Percentiles rank a stretch among this genome's conserved stretches.
Evolutionary conservation across 164 flowering plant species (phyloP).

Genomic region (Piper longum): DNA sequence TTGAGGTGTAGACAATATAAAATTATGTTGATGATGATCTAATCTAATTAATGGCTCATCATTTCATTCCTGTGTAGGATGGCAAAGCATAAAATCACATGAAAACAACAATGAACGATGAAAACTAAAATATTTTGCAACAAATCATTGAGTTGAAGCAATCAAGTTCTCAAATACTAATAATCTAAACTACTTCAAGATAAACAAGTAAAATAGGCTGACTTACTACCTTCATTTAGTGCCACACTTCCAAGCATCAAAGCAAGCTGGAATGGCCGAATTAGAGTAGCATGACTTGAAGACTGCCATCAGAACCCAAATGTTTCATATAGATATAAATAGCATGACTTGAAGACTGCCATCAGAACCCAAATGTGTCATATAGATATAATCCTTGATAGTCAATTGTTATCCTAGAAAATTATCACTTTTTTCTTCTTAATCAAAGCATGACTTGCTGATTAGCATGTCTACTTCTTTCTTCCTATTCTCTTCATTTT

Average conservation of each 20-base stretch:
- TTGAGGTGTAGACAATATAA: too few relatives aligned
- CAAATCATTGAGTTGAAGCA: not conserved
- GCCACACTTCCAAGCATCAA: slow-evolving; percentile 65
- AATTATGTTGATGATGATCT: too few relatives aligned
- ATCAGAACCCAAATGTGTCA: not conserved
- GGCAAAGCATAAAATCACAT: too few relatives aligned
- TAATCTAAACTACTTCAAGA: not conserved
- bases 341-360: slow-evolving; percentile 53
- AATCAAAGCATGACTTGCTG: too few relatives aligned
- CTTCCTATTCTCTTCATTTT: too few relatives aligned
- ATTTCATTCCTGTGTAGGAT: too few relatives aligned
- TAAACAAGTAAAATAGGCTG: not conserved
- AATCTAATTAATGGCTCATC: too few relatives aligned
- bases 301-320: slow-evolving; percentile 23
- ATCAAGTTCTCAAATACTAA: not conserved
- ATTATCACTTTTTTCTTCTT: too few relatives aligned
- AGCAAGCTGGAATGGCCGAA: slow-evolving; percentile 77
- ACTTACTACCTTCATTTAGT: slow-evolving; percentile 50
- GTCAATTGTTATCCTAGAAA: too few relatives aligned
- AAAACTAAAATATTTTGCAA: too few relatives aligned
- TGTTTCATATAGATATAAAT: slow-evolving; percentile 14
- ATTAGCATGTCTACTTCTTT: too few relatives aligned
- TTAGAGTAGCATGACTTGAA: slow-evolving; percentile 50
- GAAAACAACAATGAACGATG: too few relatives aligned
- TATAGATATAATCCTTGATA: not conserved